These are phyloP conservation scores for Mycena alexandri DNA, from an alignment of 768 basidiomycete species.

Conservation along the genomic window DNA sequence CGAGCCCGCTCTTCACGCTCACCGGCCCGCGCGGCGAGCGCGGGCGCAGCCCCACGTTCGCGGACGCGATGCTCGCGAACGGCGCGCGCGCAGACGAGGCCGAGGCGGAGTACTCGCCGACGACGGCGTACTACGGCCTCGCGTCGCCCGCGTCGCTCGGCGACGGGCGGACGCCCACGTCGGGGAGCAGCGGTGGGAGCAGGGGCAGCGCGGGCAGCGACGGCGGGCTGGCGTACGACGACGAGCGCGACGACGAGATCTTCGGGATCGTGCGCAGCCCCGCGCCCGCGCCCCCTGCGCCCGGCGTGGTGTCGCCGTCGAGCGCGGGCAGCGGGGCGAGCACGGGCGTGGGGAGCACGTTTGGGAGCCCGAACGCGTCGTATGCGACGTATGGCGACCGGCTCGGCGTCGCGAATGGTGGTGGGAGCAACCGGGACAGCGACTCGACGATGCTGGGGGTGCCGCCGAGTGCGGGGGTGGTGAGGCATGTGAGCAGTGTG, in stretches of 20 bases:
- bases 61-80: not conserved
- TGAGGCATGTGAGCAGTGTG: slow-evolving; percentile 42
- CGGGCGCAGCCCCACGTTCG: slow-evolving; percentile 6
- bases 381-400: not conserved
- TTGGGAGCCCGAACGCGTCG: too few relatives aligned
- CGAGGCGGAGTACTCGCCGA: slow-evolving; percentile 12
- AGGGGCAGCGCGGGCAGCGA: not conserved
- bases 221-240: slow-evolving; percentile 27
- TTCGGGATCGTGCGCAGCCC: not conserved
- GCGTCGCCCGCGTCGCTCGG: not conserved
- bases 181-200: not conserved
- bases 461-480: slow-evolving; percentile 28
- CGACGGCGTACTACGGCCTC: slow-evolving; percentile 12
- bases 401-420: not conserved
- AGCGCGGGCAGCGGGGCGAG: too few relatives aligned
- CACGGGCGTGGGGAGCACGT: too few relatives aligned
- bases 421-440: slow-evolving; percentile 30
- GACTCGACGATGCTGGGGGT: slow-evolving; percentile 37
- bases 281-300: too few relatives aligned
- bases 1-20: slow-evolving; percentile 32
- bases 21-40: slow-evolving; percentile 16
- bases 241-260: not conserved
- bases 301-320: not conserved
- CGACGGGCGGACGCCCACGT: not conserved
- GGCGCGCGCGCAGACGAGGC: too few relatives aligned